phyloP scores from a whole-genome alignment of 1,139 yeast genomes.

The Saccharomyces pastorianus region DNA sequence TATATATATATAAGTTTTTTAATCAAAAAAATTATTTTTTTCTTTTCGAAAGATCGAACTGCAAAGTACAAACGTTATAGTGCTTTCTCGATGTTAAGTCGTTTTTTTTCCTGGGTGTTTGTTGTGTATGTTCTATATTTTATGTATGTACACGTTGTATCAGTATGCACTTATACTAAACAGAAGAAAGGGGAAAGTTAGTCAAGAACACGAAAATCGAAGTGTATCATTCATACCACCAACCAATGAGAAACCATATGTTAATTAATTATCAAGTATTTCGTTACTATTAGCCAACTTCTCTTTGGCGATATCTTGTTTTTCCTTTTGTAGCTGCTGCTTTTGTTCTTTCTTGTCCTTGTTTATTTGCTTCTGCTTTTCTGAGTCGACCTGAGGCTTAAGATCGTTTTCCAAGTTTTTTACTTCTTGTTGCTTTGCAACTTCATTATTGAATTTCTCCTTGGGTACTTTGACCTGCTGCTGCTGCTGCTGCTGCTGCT shows the following conservation, averaged over 20 bases:
- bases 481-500: conserved; percentile 7
- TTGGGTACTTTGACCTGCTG: conserved; percentile 13
- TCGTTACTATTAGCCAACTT: neutral
- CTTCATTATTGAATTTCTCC: conserved; percentile 25
- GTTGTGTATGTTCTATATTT: neutral
- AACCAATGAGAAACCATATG: neutral
- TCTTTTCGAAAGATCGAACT: neutral
- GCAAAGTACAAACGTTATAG: neutral
- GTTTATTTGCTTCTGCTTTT: neutral
- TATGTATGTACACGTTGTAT: neutral
- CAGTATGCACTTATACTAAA: neutral
- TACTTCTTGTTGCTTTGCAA: conserved; percentile 31
- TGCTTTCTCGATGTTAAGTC: neutral
- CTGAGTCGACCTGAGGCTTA: conserved; percentile 9
- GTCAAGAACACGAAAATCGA: neutral
- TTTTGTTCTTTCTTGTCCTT: neutral
- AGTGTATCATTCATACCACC: neutral
- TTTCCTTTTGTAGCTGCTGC: neutral
- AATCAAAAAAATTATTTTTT: neutral
- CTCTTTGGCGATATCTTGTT: conserved; percentile 1
- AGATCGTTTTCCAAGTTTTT: conserved; percentile 25
- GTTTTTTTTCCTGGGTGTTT: neutral
- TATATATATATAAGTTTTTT: neutral
- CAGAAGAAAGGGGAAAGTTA: neutral
- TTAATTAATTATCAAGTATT: neutral